Base-by-base conservation (phyloP, 208 protist genomes). In the Leishmania mexicana region DNA sequence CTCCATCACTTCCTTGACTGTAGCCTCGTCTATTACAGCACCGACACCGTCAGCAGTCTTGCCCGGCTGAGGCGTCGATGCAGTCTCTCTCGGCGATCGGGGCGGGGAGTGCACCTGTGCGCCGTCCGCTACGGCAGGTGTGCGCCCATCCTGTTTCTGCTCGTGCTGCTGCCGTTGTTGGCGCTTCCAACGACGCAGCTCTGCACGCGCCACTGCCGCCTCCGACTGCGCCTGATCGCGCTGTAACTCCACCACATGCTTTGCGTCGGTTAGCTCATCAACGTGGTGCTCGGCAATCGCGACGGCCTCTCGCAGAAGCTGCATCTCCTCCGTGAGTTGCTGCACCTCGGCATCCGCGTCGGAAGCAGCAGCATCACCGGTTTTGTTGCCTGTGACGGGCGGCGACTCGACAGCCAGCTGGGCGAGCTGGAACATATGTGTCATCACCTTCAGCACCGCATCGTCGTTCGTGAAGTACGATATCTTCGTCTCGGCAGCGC, bases 221-320 rank as follows among this genome's bases (percentile, higher is more conserved):
- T 97, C 94, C 35, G 94, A 97, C 53, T 89, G 87, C 2, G 92
- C 91, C 70, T 89, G 87, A 68, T 97, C 89, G 51, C 92, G 87
- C 80, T 88, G 86, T 62, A 78, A 79, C 79, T 95, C 89, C 10
- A 92, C 77, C 13, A 76, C 78, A 35, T 70, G 78, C 62, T 79
- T 83, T 31, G 87, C 78, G 31, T 68, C 67, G 15, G 81, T 72
- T 2, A 88, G 62, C n/a, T 78, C 74, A 38, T 54, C 87, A 10
- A 81, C 80, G 67, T 84, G 89, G 42, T 79, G 81, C 85, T 93
- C 93, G 11, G 91, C 83, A 53, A 88, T 83, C 28, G 85, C 80
- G 1, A 76, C 86, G 17, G 85, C 84, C 80, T 95, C 90, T 31
- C 86, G 87, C 35, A 95, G 75, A 21, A 89, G 70, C 54, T 81